Conservation (phyloP, 768 basidiomycete species). For the Agaricus sinodeliciosus region DNA sequence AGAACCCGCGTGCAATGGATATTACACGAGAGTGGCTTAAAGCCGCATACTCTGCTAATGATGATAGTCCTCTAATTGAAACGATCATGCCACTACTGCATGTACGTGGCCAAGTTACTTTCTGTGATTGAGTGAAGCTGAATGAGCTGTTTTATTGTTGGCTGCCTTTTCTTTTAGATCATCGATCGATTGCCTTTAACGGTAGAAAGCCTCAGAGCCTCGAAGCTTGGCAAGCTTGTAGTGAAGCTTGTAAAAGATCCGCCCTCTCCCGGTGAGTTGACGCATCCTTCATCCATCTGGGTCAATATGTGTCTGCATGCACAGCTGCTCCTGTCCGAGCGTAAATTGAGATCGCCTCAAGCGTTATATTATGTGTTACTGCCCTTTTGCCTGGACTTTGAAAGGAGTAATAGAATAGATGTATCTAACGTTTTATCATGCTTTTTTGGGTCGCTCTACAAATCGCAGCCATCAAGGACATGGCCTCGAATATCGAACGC, state of each 20-base stretch:
- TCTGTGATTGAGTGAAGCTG: not conserved
- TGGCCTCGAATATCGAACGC: conserved; percentile 83
- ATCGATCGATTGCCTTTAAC: conserved; percentile 79
- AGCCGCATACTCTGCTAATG: conserved; percentile 43
- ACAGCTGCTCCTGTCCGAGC: conserved; percentile 8
- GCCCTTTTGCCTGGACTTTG: conserved; percentile 21
- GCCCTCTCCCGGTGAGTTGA: conserved; percentile 71
- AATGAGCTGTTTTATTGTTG: conserved; percentile 8
- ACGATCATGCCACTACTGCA: conserved; percentile 85
- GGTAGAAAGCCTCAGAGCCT: conserved; percentile 57
- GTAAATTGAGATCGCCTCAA: conserved; percentile 12
- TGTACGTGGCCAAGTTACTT: conserved; percentile 42
- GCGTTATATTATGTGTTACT: conserved; percentile 16
- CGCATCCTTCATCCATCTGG: conserved; percentile 5
- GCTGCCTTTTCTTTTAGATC: conserved; percentile 57
- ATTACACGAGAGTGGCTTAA: conserved; percentile 80
- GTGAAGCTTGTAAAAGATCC: conserved; percentile 72
- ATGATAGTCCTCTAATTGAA: conserved; percentile 54
- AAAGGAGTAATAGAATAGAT: conserved; percentile 38
- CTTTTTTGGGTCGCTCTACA: conserved; percentile 25
- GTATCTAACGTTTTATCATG: conserved; percentile 64
- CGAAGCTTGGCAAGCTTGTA: conserved; percentile 77
- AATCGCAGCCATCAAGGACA: conserved; percentile 83
- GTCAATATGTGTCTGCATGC: conserved; percentile 8
- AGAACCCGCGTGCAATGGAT: conserved; percentile 69